Evolutionary conservation across 1,284 basidiomycete species (phyloP).

Genomic region (Thecaphora frezii): DNA sequence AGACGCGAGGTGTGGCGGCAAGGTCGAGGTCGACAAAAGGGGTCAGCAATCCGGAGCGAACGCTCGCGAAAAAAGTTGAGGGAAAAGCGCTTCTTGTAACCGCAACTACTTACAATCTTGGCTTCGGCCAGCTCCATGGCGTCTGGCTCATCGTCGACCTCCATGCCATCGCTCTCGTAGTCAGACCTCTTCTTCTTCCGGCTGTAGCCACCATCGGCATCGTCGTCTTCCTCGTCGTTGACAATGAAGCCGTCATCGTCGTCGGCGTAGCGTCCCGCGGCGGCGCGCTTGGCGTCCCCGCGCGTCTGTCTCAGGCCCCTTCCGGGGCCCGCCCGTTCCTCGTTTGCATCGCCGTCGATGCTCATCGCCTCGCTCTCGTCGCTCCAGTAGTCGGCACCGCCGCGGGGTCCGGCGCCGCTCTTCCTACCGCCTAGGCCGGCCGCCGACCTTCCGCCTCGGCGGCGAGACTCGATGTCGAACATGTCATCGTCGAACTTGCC

Average conservation of each 20-base stretch:
- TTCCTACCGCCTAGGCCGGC: conserved; percentile 25
- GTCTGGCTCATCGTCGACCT: conserved; percentile 51
- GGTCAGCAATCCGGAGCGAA: too few species aligned
- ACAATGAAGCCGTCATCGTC: conserved; percentile 57
- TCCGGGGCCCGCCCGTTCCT: conserved; percentile 18
- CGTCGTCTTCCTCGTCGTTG: conserved; percentile 36
- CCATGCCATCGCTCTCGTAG: conserved; percentile 43
- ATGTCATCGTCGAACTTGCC: conserved; percentile 44
- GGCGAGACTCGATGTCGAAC: conserved; percentile 36
- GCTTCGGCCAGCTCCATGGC: conserved; percentile 47
- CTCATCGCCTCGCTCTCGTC: conserved; percentile 43
- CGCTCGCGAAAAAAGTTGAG: too few species aligned
- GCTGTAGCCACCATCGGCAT: conserved; percentile 11
- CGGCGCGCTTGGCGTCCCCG: conserved; percentile 20
- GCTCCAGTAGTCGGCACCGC: conserved; percentile 43
- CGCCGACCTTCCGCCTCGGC: conserved; percentile 13
- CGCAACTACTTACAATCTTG: conserved; percentile 18
- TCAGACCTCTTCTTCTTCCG: conserved; percentile 19
- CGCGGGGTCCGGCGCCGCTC: conserved; percentile 28
- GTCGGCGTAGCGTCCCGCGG: conserved; percentile 32
- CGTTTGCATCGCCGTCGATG: conserved; percentile 16
- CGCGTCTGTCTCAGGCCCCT: conserved; percentile 7
- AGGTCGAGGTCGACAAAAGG: too few species aligned
- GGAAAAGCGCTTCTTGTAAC: too few species aligned
- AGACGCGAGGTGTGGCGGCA: too few species aligned